These are phyloP conservation scores for Leccinum insolens DNA, from an alignment of 1,284 basidiomycete genomes.

Conservation along the genomic window DNA sequence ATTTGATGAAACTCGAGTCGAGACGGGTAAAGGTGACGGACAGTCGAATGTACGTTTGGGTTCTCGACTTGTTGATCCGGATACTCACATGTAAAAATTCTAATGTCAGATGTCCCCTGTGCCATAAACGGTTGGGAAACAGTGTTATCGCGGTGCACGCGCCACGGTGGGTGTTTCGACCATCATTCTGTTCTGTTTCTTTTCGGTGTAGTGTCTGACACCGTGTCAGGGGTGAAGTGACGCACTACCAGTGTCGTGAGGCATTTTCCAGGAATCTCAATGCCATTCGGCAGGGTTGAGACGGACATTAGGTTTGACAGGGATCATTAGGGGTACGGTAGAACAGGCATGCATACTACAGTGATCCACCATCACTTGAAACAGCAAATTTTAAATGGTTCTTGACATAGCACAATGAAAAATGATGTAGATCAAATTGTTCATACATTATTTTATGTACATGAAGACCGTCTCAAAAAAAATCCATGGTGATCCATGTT, in stretches of 20 bases:
- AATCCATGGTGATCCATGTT: no score
- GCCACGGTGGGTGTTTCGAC: conserved; percentile 57
- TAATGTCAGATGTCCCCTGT: not conserved
- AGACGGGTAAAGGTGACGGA: conserved; percentile 91
- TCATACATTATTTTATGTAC: no score
- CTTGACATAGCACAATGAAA: no score
- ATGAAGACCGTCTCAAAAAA: no score
- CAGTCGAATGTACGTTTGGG: conserved; percentile 74
- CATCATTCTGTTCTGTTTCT: not conserved
- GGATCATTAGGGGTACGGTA: not conserved
- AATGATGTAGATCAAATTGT: no score
- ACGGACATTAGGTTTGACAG: not conserved
- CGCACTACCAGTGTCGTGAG: conserved; percentile 92
- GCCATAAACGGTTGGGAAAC: conserved; percentile 76
- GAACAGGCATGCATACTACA: no score
- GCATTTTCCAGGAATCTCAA: conserved; percentile 67
- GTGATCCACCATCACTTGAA: no score
- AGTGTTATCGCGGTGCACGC: conserved; percentile 95
- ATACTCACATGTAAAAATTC: not conserved
- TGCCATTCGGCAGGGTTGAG: conserved; percentile 27
- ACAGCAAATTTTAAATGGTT: no score
- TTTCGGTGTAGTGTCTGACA: not conserved
- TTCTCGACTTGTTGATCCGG: not conserved
- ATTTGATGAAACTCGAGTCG: conserved; percentile 75
- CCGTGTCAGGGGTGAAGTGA: conserved; percentile 61